A percentile compares a stretch with the other conserved stretches of the same genome.
Conservation (phyloP, 2,329 filamentous ascomycete species). For the Samsoniella hepiali region DNA sequence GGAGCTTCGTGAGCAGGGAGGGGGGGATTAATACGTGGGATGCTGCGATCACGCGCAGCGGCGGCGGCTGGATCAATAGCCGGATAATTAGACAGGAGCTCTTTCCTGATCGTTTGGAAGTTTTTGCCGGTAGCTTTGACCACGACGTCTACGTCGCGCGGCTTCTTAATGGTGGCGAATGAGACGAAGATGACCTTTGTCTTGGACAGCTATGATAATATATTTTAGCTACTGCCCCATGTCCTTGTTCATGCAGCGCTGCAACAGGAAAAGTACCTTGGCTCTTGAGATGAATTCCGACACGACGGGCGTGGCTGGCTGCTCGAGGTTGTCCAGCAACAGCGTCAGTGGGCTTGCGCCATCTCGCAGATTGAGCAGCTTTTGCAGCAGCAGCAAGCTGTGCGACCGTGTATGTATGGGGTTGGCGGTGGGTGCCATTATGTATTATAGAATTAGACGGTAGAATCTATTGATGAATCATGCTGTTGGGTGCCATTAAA, state of each 20-base stretch:
- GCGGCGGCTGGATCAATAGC: conserved; percentile 35
- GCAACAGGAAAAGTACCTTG: conserved; percentile 49
- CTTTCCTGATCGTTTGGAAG: conserved; percentile 53
- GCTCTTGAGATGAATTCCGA: conserved; percentile 73
- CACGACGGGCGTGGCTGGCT: conserved; percentile 67
- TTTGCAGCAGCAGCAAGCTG: conserved; percentile 78
- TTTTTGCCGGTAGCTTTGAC: conserved; percentile 61
- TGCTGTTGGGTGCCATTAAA: too few relatives aligned
- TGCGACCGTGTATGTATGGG: conserved; percentile 73
- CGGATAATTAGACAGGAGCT: conserved; percentile 54
- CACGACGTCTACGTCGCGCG: conserved; percentile 63
- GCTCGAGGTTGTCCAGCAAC: conserved; percentile 79
- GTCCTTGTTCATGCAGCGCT: neutral
- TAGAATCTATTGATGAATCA: too few relatives aligned
- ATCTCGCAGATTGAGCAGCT: conserved; percentile 74
- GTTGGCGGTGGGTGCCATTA: conserved; percentile 54
- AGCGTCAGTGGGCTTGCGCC: conserved; percentile 83
- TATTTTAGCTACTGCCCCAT: neutral
- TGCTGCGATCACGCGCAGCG: conserved; percentile 32
- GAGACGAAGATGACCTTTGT: conserved; percentile 72
- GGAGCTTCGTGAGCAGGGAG: neutral
- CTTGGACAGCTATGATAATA: conserved; percentile 50
- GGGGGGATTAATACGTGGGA: conserved; percentile 40
- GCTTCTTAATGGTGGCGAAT: conserved; percentile 68
- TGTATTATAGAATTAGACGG: neutral